These are phyloP conservation scores for Balakata baccata DNA, from an alignment of 345 rosid genomes.

Conservation along the genomic window DNA sequence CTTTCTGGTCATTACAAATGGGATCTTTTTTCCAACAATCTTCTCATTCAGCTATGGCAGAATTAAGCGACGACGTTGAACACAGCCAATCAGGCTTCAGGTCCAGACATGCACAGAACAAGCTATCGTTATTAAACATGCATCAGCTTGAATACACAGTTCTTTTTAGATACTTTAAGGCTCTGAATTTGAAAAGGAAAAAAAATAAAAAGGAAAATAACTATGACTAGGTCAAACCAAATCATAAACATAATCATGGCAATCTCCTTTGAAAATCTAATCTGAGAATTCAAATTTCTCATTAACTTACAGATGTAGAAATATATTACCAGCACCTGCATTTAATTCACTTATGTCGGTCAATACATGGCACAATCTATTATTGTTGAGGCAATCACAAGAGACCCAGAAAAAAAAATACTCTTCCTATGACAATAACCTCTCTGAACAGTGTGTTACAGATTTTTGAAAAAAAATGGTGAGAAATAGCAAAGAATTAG, in stretches of 20 bases:
- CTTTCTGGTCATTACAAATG: too few relatives aligned
- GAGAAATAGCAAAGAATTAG: neutral
- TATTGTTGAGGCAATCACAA: neutral
- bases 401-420: neutral
- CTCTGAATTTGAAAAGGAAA: too few relatives aligned
- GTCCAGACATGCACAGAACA: too few relatives aligned
- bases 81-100: too few relatives aligned
- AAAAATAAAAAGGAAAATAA: too few relatives aligned
- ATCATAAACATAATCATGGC: neutral
- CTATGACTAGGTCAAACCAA: too few relatives aligned
- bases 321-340: neutral
- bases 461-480: neutral
- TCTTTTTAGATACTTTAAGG: too few relatives aligned
- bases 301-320: neutral
- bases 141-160: too few relatives aligned
- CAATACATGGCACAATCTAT: constrained; percentile 9
- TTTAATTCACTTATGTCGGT: neutral
- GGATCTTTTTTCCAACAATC: too few relatives aligned
- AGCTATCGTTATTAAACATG: too few relatives aligned
- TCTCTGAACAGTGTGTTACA: constrained; percentile 6
- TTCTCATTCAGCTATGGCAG: too few relatives aligned
- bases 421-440: neutral
- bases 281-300: neutral
- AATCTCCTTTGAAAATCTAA: neutral
- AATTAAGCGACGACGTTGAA: too few relatives aligned